Evolutionary conservation across 2,329 filamentous ascomycete species (phyloP), one percentile per base, ranked within the genome.

Genomic region (Penicillium freii): DNA sequence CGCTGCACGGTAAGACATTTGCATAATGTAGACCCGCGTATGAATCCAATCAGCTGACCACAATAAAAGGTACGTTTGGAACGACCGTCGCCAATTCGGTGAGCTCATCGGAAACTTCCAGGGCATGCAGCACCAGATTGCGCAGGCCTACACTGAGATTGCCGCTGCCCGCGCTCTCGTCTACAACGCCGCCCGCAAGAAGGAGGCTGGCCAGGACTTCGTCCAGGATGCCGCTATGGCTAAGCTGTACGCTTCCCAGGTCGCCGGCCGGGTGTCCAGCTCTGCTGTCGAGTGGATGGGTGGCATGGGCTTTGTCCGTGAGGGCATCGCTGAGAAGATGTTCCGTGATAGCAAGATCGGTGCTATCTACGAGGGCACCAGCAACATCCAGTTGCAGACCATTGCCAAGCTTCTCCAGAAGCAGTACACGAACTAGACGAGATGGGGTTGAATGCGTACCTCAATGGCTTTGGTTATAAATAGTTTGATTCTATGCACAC

Each of bases 271-370:
- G 54, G 93, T 99, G 21, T 89, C 88, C 54, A 87, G 92, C 7
- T 83, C 89, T 48, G 94, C 93, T 0, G 86, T 99, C 29, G 94
- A 99, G 79, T 99, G 94, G 94, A 97, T 97, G 93, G 94, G 94
- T 47, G 94, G 94, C 43, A 97, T 99, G 94, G 94, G 94, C 45
- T 99, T 99, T 69, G 94, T 99, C 17, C 82, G 94, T 44, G 94
- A 99, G 76, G 94, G 94, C 0, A 86, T 96, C 57, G 94, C 94
- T 0, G 94, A 99, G 85, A 99, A 99, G 85, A 97, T 88, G 80
- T 99, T 89, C 83, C 84, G 94, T 46, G 94, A 99, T 75, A 94
- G 90, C 82, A 99, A 97, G 87, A 99, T 99, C 71, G 94, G 94
- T 10, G 92, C 92, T 63, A 97, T 97, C 67, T 97, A 97, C 74